These are phyloP conservation scores for Scalesia atractyloides DNA, from an alignment of 129 eudicot species.

Conservation along the genomic window DNA sequence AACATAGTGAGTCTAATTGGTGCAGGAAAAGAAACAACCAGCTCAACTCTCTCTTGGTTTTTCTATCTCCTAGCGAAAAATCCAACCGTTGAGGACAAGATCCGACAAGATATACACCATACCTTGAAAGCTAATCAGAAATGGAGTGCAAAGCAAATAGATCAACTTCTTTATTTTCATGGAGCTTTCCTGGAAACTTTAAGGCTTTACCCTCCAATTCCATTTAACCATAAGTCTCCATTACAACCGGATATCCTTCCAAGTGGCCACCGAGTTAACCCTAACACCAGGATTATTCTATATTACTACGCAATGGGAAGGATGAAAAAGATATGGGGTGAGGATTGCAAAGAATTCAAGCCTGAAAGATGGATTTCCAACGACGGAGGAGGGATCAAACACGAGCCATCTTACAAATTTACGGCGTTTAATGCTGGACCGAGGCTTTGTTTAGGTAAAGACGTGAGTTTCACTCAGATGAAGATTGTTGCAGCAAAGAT, in stretches of 20 bases:
- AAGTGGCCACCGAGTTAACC: constrained; percentile 23
- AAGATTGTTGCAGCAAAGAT: constrained; percentile 30
- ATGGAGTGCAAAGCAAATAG: no score
- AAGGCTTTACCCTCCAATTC: no score
- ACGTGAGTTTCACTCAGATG: constrained; percentile 18
- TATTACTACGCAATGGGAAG: constrained; percentile 25
- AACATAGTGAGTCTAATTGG: no score
- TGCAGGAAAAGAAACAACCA: no score
- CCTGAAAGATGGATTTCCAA: constrained; percentile 37
- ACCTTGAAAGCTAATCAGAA: no score
- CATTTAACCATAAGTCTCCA: background rate
- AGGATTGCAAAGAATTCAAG: constrained; percentile 34
- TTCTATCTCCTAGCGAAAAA: no score
- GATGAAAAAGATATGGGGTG: constrained; percentile 30
- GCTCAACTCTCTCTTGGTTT: no score
- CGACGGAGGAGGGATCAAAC: background rate
- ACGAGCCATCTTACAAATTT: constrained; percentile 29
- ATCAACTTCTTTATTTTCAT: no score
- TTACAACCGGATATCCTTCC: constrained; percentile 24
- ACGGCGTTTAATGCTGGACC: constrained; percentile 38
- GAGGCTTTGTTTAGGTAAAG: constrained; percentile 33
- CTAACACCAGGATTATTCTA: constrained; percentile 14
- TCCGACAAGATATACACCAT: no score
- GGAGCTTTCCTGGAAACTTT: no score
- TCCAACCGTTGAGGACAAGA: no score